Conservation (phyloP, 805 yeast species). For the Komagataella mondaviorum region DNA sequence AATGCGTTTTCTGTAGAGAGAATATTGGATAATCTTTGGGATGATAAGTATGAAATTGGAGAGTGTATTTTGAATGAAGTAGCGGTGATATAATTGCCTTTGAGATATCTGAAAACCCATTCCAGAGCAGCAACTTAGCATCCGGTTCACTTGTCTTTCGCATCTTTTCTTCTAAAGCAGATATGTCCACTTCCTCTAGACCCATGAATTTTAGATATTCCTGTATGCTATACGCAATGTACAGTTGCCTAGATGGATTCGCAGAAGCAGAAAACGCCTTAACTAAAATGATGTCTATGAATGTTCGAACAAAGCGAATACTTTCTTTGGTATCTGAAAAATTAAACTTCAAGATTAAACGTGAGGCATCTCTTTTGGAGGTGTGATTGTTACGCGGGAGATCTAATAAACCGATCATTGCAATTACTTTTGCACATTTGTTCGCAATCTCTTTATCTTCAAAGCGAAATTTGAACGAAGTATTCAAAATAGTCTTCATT, state of each 20-base stretch:
- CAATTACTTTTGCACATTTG: constrained; percentile 55
- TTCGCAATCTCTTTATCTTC: constrained; percentile 34
- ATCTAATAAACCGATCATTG: constrained; percentile 70
- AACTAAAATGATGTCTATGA: constrained; percentile 59
- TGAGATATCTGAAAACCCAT: constrained; percentile 47
- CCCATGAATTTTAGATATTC: constrained; percentile 60
- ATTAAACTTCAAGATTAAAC: constrained; percentile 39
- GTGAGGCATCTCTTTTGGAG: constrained; percentile 18
- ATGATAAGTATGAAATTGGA: constrained; percentile 35
- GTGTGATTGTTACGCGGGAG: constrained; percentile 16
- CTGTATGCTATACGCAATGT: constrained; percentile 82
- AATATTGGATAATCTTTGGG: constrained; percentile 55
- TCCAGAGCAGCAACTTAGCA: constrained; percentile 36
- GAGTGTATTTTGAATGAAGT: constrained; percentile 53
- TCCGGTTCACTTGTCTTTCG: constrained; percentile 5
- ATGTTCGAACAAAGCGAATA: constrained; percentile 45
- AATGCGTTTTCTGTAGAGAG: constrained; percentile 37
- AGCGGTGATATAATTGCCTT: constrained; percentile 68
- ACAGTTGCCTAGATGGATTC: constrained; percentile 73
- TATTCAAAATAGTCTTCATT: constrained; percentile 38
- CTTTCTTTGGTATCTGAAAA: constrained; percentile 51
- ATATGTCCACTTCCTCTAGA: constrained; percentile 15
- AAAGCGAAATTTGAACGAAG: constrained; percentile 40
- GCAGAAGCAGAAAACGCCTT: constrained; percentile 84
- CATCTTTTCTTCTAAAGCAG: constrained; percentile 8